phyloP scores from a whole-genome alignment of 2,329 filamentous ascomycete species.

The Colletotrichum filicis region DNA sequence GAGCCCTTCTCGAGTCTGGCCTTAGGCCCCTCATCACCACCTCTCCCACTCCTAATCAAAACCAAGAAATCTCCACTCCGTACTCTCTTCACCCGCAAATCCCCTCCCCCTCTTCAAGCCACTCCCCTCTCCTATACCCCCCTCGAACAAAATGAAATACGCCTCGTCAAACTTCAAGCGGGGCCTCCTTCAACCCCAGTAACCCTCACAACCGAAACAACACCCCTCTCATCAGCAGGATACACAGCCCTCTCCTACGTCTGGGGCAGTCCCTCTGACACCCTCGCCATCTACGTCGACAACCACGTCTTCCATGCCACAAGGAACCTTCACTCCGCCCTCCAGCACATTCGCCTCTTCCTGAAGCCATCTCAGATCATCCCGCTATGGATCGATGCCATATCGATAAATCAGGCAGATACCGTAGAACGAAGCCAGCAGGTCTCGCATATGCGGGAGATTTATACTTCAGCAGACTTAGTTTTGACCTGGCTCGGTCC shows the following conservation, averaged over 20 bases:
- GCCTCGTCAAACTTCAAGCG: neutral
- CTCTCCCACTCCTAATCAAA: neutral
- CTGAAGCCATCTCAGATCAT: constrained; percentile 9
- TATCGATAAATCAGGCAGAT: constrained; percentile 39
- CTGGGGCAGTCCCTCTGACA: constrained; percentile 31
- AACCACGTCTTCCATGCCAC: constrained; percentile 9
- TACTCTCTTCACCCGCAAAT: neutral
- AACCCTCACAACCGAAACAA: neutral
- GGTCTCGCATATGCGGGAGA: constrained; percentile 34
- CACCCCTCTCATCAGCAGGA: neutral
- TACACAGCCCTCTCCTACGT: constrained; percentile 37
- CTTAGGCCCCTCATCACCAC: neutral
- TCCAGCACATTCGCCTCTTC: constrained; percentile 26
- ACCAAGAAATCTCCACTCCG: neutral
- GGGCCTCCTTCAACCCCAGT: neutral
- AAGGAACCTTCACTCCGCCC: neutral
- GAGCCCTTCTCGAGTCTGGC: neutral
- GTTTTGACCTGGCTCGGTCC: constrained; percentile 37
- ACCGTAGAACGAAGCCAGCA: constrained; percentile 36
- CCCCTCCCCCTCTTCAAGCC: neutral
- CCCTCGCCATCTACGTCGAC: constrained; percentile 12
- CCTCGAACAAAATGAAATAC: neutral
- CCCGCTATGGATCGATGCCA: constrained; percentile 36
- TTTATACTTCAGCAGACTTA: constrained; percentile 31
- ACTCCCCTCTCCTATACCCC: neutral